Base-by-base conservation (phyloP, 257 asterid species). In the Przewalskia tangutica region DNA sequence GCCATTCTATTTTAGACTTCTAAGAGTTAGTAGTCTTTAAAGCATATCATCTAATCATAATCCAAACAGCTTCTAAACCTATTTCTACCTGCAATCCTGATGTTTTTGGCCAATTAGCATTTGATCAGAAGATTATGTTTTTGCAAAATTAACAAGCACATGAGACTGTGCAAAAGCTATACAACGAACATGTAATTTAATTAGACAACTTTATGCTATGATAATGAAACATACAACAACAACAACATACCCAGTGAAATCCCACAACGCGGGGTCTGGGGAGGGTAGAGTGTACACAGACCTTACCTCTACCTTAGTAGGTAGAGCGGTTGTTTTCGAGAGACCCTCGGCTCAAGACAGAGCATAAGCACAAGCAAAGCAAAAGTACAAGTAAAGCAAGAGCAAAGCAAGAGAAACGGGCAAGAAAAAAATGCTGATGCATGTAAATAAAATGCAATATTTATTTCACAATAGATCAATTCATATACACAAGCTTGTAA, bases 391-490 rank as follows among this genome's bases (percentile, higher is more conserved):
- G n/a, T n/a, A n/a, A n/a, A n/a, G n/a, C n/a, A n/a, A n/a, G n/a
- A n/a, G n/a, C n/a, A n/a, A n/a, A n/a, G n/a, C n/a, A n/a, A n/a
- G n/a, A n/a, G n/a, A n/a, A n/a, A n/a, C n/a, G n/a, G n/a, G n/a
- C n/a, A n/a, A n/a, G n/a, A n/a, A n/a, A n/a, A n/a, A n/a, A n/a
- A n/a, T n/a, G n/a, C n/a, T n/a, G n/a, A n/a, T n/a, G n/a, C n/a
- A n/a, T n/a, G n/a, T n/a, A n/a, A n/a, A n/a, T n/a, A n/a, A n/a
- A n/a, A n/a, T n/a, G n/a, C 80, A 51, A n/a, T 17, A 75, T 50
- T 75, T 75, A 75, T 75, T 75, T 50, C 80, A 48, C 80, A 75
- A 50, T 48, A 50, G 80, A 75, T 50, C 80, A 75, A 75, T 75
- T 34, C 80, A 75, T 75, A 75, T 75, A 75, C 63, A 75, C 63